phyloP scores from a whole-genome alignment of 73 alveolate species.

The Tetrahymena malaccensis region DNA sequence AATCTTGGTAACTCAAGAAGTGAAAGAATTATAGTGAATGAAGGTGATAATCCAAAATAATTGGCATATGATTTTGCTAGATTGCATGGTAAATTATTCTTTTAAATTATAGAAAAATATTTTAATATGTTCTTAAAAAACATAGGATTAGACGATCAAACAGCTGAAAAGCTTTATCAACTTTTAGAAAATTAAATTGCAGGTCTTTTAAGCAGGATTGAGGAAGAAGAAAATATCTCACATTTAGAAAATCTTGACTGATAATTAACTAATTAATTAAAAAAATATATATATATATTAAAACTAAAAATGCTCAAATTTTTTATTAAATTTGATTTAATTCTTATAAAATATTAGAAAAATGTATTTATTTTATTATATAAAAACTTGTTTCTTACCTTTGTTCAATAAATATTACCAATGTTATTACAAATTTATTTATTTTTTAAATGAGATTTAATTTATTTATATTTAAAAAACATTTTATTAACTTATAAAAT shows the following conservation, averaged over 20 bases:
- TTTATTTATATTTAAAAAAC: no score
- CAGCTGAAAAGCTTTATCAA: constrained; percentile 35
- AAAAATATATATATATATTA: neutral
- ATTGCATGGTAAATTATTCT: constrained; percentile 37
- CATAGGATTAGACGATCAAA: constrained; percentile 21
- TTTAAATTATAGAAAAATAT: neutral
- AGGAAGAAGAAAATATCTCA: constrained; percentile 31
- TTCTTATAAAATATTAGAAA: no score
- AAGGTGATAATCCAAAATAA: constrained; percentile 80
- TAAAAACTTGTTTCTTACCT: neutral
- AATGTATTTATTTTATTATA: neutral
- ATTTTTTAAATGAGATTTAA: no score
- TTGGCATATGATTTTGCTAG: constrained; percentile 79
- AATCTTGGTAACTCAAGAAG: constrained; percentile 80
- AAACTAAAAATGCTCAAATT: neutral
- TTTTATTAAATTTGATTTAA: no score
- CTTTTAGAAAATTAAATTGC: constrained; percentile 47
- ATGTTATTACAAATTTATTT: no score
- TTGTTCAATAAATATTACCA: no score
- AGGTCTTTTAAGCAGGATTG: constrained; percentile 48
- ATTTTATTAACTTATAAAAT: no score
- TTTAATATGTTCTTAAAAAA: neutral
- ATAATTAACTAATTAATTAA: neutral
- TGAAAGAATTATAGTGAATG: constrained; percentile 78
- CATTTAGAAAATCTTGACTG: neutral